These are phyloP conservation scores for Prototheca cutis DNA, from an alignment of 163 green algal species.

Conservation along the genomic window DNA sequence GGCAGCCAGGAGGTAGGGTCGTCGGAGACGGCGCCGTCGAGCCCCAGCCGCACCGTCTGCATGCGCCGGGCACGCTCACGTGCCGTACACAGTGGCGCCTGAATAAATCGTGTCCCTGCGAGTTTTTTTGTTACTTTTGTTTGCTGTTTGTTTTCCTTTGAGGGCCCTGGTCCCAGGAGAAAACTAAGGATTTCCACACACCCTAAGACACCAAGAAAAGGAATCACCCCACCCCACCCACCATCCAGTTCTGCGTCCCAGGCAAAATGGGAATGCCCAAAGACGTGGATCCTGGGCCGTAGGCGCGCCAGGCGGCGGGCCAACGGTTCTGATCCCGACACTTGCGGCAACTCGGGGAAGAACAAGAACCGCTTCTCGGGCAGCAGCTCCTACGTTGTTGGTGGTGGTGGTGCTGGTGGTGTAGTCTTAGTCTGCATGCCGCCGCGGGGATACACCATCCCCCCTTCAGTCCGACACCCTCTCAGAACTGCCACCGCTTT, in stretches of 20 bases:
- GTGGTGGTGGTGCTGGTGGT: background rate
- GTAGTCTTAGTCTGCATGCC: no score
- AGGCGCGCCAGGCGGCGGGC: slow-evolving; percentile 16
- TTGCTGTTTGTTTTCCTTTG: no score
- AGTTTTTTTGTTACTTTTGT: no score
- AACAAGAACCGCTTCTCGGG: slow-evolving; percentile 57
- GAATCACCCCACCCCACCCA: slow-evolving; percentile 8
- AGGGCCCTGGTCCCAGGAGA: no score
- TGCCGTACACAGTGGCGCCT: slow-evolving; percentile 47
- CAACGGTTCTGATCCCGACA: slow-evolving; percentile 10
- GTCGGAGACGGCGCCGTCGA: background rate
- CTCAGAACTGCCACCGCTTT: no score
- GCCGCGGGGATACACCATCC: no score
- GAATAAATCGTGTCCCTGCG: slow-evolving; percentile 38
- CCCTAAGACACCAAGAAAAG: no score
- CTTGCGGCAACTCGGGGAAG: slow-evolving; percentile 40
- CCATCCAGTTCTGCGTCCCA: slow-evolving; percentile 37
- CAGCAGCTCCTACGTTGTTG: slow-evolving; percentile 33
- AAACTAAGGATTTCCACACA: no score
- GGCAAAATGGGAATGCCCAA: slow-evolving; percentile 57
- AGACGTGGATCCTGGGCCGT: slow-evolving; percentile 47
- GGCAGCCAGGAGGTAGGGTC: slow-evolving; percentile 16
- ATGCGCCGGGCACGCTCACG: slow-evolving; percentile 29
- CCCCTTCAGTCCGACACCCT: no score
- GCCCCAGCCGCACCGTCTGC: slow-evolving; percentile 13